phyloP scores from a whole-genome alignment of 2,329 filamentous ascomycete genomes.

The Aspergillus bombycis region DNA sequence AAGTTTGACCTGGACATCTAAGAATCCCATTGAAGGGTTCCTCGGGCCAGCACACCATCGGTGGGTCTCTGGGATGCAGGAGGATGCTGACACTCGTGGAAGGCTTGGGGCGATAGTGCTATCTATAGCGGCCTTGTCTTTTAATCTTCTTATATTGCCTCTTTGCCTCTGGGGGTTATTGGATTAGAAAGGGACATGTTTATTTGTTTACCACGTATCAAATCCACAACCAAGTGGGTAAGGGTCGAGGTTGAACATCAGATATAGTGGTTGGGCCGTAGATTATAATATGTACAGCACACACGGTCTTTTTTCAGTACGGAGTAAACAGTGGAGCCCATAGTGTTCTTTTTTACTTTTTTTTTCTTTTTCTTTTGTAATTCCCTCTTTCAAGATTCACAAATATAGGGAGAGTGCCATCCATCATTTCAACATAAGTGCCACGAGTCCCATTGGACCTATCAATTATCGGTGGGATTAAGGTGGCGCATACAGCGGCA shows the following conservation, averaged over 20 bases:
- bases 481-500: constrained; percentile 9
- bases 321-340: too few relatives aligned
- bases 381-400: too few relatives aligned
- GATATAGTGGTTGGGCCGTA: too few relatives aligned
- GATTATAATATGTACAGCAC: too few relatives aligned
- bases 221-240: too few relatives aligned
- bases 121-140: not conserved
- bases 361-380: too few relatives aligned
- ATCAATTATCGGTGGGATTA: not conserved
- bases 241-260: too few relatives aligned
- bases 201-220: too few relatives aligned
- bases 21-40: not conserved
- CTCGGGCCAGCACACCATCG: constrained; percentile 3
- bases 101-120: not conserved
- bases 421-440: not conserved
- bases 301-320: too few relatives aligned
- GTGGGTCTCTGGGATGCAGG: constrained; percentile 12
- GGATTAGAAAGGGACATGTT: not conserved
- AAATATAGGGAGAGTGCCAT: not conserved
- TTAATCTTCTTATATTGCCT: not conserved
- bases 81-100: constrained; percentile 17
- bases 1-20: not conserved
- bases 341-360: not conserved
- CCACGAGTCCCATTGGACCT: not conserved
- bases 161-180: not conserved